phyloP scores from a whole-genome alignment of 495 filamentous ascomycete genomes.

The Penicillium cinerascens region DNA sequence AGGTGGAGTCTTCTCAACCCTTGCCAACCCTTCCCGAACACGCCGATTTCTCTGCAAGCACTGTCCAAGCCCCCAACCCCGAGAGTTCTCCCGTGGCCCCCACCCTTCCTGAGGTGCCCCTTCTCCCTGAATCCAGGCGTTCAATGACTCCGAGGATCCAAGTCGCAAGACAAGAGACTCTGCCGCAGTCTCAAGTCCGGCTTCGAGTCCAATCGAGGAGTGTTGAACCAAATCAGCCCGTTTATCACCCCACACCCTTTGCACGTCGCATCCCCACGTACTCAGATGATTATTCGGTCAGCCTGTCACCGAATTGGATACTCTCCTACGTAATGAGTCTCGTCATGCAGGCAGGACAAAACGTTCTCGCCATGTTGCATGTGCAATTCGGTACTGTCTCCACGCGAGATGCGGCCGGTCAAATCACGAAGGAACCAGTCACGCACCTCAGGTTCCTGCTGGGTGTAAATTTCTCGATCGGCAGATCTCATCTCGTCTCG shows the following conservation, averaged over 20 bases:
- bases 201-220: neutral
- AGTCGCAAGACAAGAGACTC: neutral
- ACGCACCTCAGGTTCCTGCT: neutral
- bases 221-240: neutral
- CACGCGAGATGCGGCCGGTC: neutral
- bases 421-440: neutral
- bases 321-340: neutral
- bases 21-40: neutral
- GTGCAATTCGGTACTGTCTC: neutral
- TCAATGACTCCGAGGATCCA: neutral
- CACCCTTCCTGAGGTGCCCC: neutral
- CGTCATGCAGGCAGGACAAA: neutral
- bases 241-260: neutral
- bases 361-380: neutral
- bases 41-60: neutral
- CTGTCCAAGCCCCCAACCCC: neutral
- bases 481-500: neutral
- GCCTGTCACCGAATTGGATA: neutral
- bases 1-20: neutral
- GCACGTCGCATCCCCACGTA: neutral
- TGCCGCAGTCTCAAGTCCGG: neutral
- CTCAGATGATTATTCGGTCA: neutral
- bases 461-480: neutral
- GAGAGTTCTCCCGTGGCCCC: neutral
- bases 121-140: neutral